Percentiles rank a stretch among this genome's conserved stretches.
Evolutionary conservation across 768 basidiomycete genomes (phyloP).

Genomic region (Naganishia onofrii): DNA sequence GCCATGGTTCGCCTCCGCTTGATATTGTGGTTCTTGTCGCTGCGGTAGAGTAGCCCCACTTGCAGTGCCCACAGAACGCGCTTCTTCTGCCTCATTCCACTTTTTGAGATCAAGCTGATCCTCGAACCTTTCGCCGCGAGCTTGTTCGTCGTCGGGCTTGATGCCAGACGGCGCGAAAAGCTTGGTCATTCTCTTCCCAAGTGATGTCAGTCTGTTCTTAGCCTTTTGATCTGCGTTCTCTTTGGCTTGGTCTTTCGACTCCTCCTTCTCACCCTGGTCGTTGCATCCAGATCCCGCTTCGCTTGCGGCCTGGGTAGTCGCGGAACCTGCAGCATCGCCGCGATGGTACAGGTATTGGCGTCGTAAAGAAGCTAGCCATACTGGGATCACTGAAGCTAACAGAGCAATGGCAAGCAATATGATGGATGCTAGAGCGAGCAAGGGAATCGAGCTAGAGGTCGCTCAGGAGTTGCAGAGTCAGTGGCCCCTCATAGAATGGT

Average conservation of each 20-base stretch:
- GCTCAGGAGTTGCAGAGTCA: too few species aligned
- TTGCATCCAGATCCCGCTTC: not conserved
- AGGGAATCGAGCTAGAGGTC: not conserved
- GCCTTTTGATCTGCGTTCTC: not conserved
- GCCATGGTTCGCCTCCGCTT: not conserved
- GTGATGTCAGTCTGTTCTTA: not conserved
- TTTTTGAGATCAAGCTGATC: not conserved
- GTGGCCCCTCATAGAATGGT: too few species aligned
- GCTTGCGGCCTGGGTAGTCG: not conserved
- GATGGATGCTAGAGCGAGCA: constrained; percentile 13
- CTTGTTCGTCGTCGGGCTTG: not conserved
- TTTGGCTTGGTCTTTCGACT: not conserved
- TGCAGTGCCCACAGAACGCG: not conserved
- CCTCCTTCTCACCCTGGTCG: not conserved
- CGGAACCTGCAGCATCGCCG: not conserved
- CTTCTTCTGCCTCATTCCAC: not conserved
- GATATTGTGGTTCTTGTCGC: too few species aligned
- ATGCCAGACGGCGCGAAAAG: not conserved
- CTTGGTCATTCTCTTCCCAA: constrained; percentile 18
- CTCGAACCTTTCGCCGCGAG: not conserved
- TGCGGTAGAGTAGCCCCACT: too few species aligned
- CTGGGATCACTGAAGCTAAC: not conserved
- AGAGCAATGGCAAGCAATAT: constrained; percentile 14
- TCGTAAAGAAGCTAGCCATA: not conserved
- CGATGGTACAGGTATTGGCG: constrained; percentile 11